Base-by-base conservation (phyloP, 2,329 filamentous ascomycete species). In the Monosporascus sp. region DNA sequence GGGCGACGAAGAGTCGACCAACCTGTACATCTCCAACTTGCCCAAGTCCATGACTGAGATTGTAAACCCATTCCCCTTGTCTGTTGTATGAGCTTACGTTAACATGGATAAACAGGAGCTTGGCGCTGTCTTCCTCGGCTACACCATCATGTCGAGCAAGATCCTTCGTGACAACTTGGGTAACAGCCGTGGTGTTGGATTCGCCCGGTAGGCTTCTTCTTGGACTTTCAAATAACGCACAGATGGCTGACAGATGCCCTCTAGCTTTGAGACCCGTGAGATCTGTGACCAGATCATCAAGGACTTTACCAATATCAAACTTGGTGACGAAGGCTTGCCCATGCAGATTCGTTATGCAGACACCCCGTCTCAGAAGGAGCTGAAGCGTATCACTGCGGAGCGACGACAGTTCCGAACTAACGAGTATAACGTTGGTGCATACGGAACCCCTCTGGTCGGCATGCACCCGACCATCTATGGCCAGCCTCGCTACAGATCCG, bases 341-440 rank as follows among this genome's bases (percentile, higher is more conserved):
- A 84, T 94, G 73, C 92, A 97, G 73, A 91, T 99, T 62, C 92
- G 94, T 60, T 99, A 96, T 70, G 93, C 95, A 58, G 94, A 99
- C 68, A 99, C 94, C 38, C 90, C 94, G 52, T 89, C 93, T 58
- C 94, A 99, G 73, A 99, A 99, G 78, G 85, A 94, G 68, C 81
- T 99, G 62, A 99, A 99, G 81, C 88, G 94, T 59, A 88, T 97
- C 69, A 97, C 93, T 43, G 91, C 94, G 34, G 91, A 96, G 69
- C 90, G 92, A 54, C 91, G 94, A 56, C 91, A 96, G 67, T 97
- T 96, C 75, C 90, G 94, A 55, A 94, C 93, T 54, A 94, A 94
- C 54, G 94, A 97, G 76, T 97, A 97, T 74, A 92, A 92, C 64
- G 85, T 86, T 56, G 83, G 84, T 54, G 84, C 84, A 44, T 87